These are phyloP conservation scores for Recurvomyces mirabilis DNA, from an alignment of 495 filamentous ascomycete species.

Conservation along the genomic window DNA sequence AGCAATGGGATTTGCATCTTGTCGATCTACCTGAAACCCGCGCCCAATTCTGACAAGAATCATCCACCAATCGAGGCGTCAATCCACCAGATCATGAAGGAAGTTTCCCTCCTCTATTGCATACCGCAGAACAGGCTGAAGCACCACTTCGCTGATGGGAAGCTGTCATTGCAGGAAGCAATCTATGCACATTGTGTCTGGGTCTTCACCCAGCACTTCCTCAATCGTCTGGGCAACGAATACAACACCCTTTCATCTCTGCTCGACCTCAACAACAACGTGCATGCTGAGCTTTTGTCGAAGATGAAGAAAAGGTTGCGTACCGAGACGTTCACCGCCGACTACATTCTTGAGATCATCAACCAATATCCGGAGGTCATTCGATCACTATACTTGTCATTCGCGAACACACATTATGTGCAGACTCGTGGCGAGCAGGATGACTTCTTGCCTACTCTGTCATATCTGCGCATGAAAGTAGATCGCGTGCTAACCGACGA, in stretches of 20 bases:
- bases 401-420: conserved; percentile 82
- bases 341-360: conserved; percentile 97
- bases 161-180: conserved; percentile 88
- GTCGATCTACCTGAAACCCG: conserved; percentile 80
- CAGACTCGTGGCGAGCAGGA: conserved; percentile 67
- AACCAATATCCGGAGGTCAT: conserved; percentile 80
- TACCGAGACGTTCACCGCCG: conserved; percentile 92
- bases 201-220: conserved; percentile 94
- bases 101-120: conserved; percentile 92
- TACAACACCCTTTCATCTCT: conserved; percentile 78
- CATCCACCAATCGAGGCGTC: conserved; percentile 79
- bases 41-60: conserved; percentile 39
- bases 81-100: conserved; percentile 98
- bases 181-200: conserved; percentile 95
- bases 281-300: conserved; percentile 79
- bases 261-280: conserved; percentile 66
- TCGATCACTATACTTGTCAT: conserved; percentile 78
- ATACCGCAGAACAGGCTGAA: conserved; percentile 95
- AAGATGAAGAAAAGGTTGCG: conserved; percentile 93
- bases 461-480: conserved; percentile 59
- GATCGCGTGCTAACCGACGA: conserved; percentile 67
- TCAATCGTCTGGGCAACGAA: conserved; percentile 78
- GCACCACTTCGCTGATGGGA: conserved; percentile 72
- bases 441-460: conserved; percentile 71
- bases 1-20: conserved; percentile 96